A percentile compares a stretch with the other conserved stretches of the same genome.
phyloP scores from a whole-genome alignment of 2,329 filamentous ascomycete genomes.

The Chaetomiaceae sp. region DNA sequence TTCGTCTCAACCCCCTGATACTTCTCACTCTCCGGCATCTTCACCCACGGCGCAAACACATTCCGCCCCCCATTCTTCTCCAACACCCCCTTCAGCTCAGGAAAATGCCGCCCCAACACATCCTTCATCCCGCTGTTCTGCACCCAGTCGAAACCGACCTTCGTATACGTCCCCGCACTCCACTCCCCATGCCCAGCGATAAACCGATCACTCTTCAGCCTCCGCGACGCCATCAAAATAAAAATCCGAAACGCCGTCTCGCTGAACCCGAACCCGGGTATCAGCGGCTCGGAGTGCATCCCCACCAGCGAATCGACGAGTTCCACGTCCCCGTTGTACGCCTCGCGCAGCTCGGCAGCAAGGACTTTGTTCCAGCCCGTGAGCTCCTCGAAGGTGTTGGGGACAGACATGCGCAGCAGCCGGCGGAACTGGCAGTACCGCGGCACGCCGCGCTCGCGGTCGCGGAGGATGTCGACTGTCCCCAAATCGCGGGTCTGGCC shows the following conservation, averaged over 20 bases:
- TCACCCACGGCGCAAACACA: slow-evolving; percentile 33
- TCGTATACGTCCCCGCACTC: slow-evolving; percentile 35
- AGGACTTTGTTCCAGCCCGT: slow-evolving; percentile 37
- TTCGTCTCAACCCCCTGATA: too few relatives aligned
- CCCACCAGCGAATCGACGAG: slow-evolving; percentile 41
- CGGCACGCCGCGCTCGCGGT: slow-evolving; percentile 44
- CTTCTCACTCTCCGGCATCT: slow-evolving; percentile 16
- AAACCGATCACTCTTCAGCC: slow-evolving; percentile 43
- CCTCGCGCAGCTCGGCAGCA: slow-evolving; percentile 34
- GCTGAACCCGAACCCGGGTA: slow-evolving; percentile 43
- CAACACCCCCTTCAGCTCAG: slow-evolving; percentile 33
- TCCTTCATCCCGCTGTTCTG: slow-evolving; percentile 40
- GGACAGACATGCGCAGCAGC: slow-evolving; percentile 36
- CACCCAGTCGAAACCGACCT: slow-evolving; percentile 40
- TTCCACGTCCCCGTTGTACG: slow-evolving; percentile 40
- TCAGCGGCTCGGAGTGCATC: slow-evolving; percentile 39
- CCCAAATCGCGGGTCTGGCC: slow-evolving; percentile 40
- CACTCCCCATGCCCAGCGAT: slow-evolving; percentile 39
- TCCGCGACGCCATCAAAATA: slow-evolving; percentile 41
- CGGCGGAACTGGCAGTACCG: slow-evolving; percentile 43
- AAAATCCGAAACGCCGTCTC: slow-evolving; percentile 45
- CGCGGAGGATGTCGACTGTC: slow-evolving; percentile 43
- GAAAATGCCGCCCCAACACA: slow-evolving; percentile 41
- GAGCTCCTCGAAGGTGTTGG: slow-evolving; percentile 36
- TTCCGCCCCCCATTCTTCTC: slow-evolving; percentile 28